A percentile compares a stretch with the other conserved stretches of the same genome.
phyloP scores from a whole-genome alignment of 2,329 filamentous ascomycete species.

The Cladosporium oxysporum region DNA sequence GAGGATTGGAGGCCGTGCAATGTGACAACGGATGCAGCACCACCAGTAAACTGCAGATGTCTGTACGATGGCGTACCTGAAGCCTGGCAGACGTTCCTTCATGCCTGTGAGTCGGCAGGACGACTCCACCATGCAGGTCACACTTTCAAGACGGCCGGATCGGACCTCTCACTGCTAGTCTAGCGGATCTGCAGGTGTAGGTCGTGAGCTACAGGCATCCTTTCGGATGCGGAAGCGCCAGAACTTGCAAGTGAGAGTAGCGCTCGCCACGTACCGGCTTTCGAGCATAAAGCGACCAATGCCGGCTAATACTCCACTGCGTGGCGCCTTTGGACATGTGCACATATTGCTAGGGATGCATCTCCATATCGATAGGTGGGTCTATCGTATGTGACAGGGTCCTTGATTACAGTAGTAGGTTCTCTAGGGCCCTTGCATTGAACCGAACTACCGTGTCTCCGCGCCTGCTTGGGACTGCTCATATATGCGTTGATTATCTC shows the following conservation, averaged over 20 bases:
- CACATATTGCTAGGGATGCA: slow-evolving; percentile 17
- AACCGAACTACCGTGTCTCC: slow-evolving; percentile 16
- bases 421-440: slow-evolving; percentile 20
- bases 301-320: slow-evolving; percentile 5
- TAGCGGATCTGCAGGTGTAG: slow-evolving; percentile 11
- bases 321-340: slow-evolving; percentile 18
- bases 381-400: slow-evolving; percentile 20
- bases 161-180: slow-evolving; percentile 9
- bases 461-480: slow-evolving; percentile 19
- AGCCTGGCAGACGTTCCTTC: not conserved
- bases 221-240: slow-evolving; percentile 13
- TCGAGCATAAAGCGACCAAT: slow-evolving; percentile 8
- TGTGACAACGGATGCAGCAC: not conserved
- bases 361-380: slow-evolving; percentile 19
- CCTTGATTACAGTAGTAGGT: slow-evolving; percentile 6
- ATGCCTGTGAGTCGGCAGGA: slow-evolving; percentile 4
- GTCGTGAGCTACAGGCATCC: not conserved
- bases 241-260: slow-evolving; percentile 9
- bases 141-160: slow-evolving; percentile 3
- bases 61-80: slow-evolving; percentile 2
- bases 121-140: slow-evolving; percentile 12
- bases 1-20: not conserved
- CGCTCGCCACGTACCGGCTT: slow-evolving; percentile 7
- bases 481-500: slow-evolving; percentile 18
- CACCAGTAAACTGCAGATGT: not conserved